Conservation (phyloP, 2,329 filamentous ascomycete species). For the Colletotrichum aenigma region DNA sequence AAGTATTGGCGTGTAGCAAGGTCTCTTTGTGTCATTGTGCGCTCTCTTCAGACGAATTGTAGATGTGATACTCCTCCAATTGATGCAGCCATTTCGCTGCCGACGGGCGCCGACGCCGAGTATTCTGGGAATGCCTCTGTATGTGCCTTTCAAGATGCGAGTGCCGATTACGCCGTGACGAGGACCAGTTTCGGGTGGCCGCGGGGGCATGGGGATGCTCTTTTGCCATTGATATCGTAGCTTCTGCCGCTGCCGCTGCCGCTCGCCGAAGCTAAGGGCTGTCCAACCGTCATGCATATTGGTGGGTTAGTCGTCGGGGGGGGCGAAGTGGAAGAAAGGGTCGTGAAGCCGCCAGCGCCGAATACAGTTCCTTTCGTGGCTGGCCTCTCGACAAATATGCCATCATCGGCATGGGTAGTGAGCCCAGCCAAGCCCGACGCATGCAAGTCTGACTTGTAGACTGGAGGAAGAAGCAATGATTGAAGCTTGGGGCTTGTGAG, state of each 20-base stretch:
- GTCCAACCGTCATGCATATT: not conserved
- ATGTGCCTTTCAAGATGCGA: not conserved
- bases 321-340: not conserved
- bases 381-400: not conserved
- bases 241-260: not conserved
- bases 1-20: not conserved
- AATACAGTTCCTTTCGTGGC: not conserved
- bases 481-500: slow-evolving; percentile 5
- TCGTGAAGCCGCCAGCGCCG: not conserved
- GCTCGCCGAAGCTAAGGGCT: not conserved
- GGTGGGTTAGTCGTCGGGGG: not conserved
- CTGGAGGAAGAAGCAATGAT: not conserved
- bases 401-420: not conserved
- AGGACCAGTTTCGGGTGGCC: not conserved
- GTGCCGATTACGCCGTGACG: not conserved
- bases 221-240: not conserved
- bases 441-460: not conserved
- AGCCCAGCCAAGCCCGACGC: not conserved
- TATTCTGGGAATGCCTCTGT: not conserved
- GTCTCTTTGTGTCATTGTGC: not conserved
- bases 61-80: not conserved
- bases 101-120: not conserved
- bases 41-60: not conserved
- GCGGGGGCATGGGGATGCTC: not conserved
- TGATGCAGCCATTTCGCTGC: not conserved